phyloP scores from a whole-genome alignment of 306 rosid genomes.

The Quercus bicolor region DNA sequence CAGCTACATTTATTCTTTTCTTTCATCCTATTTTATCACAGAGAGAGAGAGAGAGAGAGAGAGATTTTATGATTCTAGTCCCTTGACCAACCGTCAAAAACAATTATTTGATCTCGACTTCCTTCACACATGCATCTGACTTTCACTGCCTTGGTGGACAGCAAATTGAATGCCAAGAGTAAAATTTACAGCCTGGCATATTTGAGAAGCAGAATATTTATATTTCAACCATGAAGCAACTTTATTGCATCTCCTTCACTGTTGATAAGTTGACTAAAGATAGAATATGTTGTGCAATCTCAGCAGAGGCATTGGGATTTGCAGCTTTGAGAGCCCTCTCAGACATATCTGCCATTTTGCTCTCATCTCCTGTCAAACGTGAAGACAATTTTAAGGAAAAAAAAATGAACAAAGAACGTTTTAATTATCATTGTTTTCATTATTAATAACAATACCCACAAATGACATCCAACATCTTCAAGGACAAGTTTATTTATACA shows the following conservation, averaged over 20 bases:
- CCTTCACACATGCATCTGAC: not conserved
- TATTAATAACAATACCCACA: too few species aligned
- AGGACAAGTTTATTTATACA: not conserved
- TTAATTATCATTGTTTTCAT: too few species aligned
- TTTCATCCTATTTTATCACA: too few species aligned
- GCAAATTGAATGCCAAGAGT: not conserved
- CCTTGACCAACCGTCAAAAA: not conserved
- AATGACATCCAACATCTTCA: too few species aligned
- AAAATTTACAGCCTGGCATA: not conserved
- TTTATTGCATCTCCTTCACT: constrained; percentile 9
- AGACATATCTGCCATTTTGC: constrained; percentile 63
- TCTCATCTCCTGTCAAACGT: constrained; percentile 46
- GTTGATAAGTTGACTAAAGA: constrained; percentile 40
- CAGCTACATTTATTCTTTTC: too few species aligned
- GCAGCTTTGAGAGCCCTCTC: constrained; percentile 73
- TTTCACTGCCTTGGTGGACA: not conserved
- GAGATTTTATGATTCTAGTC: not conserved
- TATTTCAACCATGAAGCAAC: constrained; percentile 2
- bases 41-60: not conserved
- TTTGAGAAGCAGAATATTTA: not conserved
- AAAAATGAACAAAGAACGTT: not conserved
- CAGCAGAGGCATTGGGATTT: constrained; percentile 52
- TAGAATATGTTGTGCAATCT: constrained; percentile 56
- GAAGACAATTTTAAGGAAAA: not conserved
- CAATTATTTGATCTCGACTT: not conserved